Evolutionary conservation across 176 grass and related monocot genomes (phyloP).

Genomic region (Hordeum marinum): DNA sequence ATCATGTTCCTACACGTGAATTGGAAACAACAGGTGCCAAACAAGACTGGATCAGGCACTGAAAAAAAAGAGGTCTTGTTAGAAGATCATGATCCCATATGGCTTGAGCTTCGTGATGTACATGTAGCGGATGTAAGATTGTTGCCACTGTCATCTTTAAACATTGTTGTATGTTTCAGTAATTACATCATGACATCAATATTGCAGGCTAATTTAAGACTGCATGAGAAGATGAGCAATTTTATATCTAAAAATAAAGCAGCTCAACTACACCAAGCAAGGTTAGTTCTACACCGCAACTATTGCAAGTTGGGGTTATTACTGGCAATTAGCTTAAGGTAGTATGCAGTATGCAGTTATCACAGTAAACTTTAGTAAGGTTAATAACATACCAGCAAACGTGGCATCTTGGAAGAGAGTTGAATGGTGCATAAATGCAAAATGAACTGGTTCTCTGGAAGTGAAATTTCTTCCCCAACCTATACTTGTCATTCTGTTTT

Average conservation of each 20-base stretch:
- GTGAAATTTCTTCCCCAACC: not conserved
- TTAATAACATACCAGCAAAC: not conserved
- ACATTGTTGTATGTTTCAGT: not conserved
- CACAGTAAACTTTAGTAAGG: not conserved
- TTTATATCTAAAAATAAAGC: constrained; percentile 91
- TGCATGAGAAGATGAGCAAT: constrained; percentile 85
- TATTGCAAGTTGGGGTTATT: not conserved
- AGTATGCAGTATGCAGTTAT: not conserved
- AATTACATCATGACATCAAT: not conserved
- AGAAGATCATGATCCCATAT: constrained; percentile 94
- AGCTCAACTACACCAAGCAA: constrained; percentile 69
- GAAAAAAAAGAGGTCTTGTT: constrained; percentile 86
- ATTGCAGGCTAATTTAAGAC: constrained; percentile 66
- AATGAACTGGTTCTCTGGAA: not conserved
- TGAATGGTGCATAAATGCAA: not conserved
- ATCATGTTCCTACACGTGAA: not conserved
- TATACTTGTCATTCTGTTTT: not conserved
- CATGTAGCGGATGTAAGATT: constrained; percentile 84
- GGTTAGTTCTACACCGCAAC: constrained; percentile 32
- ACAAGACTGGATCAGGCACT: constrained; percentile 50
- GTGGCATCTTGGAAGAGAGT: not conserved
- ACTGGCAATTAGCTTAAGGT: not conserved
- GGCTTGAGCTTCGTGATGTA: constrained; percentile 77
- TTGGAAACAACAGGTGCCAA: constrained; percentile 52
- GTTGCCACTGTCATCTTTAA: constrained; percentile 12